Conservation (phyloP, 176 grass and related monocot genomes). For the Oryza nivara region DNA sequence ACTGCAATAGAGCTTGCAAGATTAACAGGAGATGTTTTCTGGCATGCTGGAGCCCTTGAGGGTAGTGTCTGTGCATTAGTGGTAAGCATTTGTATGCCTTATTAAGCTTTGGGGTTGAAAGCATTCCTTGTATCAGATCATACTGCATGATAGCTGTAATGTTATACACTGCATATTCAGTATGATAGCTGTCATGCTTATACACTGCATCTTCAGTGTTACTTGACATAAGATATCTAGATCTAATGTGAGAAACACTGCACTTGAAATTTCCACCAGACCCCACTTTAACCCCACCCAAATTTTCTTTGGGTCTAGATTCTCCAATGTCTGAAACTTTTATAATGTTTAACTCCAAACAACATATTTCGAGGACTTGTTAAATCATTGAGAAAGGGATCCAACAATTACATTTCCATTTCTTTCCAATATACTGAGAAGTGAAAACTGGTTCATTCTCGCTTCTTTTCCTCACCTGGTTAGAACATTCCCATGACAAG, state of each 20-base stretch:
- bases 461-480: neutral
- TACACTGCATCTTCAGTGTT: neutral
- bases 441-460: neutral
- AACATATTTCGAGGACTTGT: neutral
- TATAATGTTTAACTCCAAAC: neutral
- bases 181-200: neutral
- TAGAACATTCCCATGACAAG: neutral
- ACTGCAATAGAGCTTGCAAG: slow-evolving; percentile 95
- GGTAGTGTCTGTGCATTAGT: slow-evolving; percentile 91
- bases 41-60: slow-evolving; percentile 98
- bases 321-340: neutral
- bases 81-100: slow-evolving; percentile 49
- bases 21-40: slow-evolving; percentile 98
- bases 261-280: neutral
- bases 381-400: neutral
- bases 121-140: neutral
- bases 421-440: neutral
- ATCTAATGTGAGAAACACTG: neutral
- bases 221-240: neutral
- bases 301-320: neutral
- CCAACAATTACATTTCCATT: neutral
- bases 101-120: neutral
- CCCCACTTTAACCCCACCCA: neutral
- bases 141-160: slow-evolving; percentile 14
- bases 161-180: neutral